Evolutionary conservation across 148 eudicot genomes (phyloP), one percentile per base, ranked within the genome.

Genomic region (Dysphania ambrosioides): DNA sequence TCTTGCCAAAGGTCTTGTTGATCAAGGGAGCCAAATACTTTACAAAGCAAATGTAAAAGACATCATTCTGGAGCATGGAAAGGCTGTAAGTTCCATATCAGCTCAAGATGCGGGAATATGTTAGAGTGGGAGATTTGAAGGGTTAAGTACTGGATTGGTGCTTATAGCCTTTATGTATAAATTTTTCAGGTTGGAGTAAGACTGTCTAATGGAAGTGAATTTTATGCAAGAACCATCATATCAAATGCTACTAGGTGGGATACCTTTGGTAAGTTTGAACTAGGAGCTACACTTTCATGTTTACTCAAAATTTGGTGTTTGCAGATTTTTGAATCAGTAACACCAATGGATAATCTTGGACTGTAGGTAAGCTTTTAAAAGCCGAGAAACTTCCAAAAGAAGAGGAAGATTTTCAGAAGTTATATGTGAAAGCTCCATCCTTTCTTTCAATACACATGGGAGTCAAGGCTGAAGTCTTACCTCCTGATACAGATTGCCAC

Each of bases 181-280:
- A 12, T 75, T 35, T 64, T 82, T 44, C 77, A 94, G 98, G 89
- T 88, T 58, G 98, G 98, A 71, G 98, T 91, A 66, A 90, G 83
- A 61, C 82, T 94, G 70, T 88, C 97, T 30, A 86, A 92, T 86
- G 98, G 98, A 82, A 92, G 91, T 42, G 84, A 88, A 40, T 86
- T 87, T 68, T 85, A 85, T 81, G 97, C 88, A 73, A 90, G 88
- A 83, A 90, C 97, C 76, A 77, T 94, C 70, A 86, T 94, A 74
- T 94, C 98, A 62, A 94, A 91, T 85, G 98, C 98, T 41, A 94
- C 98, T 64, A 89, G 98, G 87, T 94, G 98, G 98, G 98, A 94
- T 76, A 94, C 98, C 19, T 94, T 94, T 80, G 98, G 98, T 92
- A 69, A 83, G 86, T 84, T 83, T 70, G 31, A 60, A 15, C n/a